Evolutionary conservation across 371 early-diverging fungal species (phyloP), one percentile per base, ranked within the genome.

Genomic region (Syncephalis plumigaleata): DNA sequence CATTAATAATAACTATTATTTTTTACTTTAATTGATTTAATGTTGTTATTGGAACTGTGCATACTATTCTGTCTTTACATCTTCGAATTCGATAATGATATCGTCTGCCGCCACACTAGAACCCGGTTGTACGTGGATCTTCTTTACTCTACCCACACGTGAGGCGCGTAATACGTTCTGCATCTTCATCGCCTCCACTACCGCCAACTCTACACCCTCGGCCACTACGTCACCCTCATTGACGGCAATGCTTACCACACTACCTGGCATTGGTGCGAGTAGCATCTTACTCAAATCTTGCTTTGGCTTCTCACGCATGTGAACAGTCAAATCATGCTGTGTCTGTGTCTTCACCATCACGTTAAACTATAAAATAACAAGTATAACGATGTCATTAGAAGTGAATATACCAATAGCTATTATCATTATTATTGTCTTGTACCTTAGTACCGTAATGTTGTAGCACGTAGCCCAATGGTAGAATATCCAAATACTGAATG

Each of bases 111-210:
- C 70, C 7, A 96, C 95, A 17, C 76, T 72, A 37, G 66, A 67
- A 2, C 89, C 89, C 5, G 71, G 61, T 53, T 69, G 55, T 9
- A 90, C 85, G 54, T 69, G 58, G 15, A 96, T 73, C 27, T 75
- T 75, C 61, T 81, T 84, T 53, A 96, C 67, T 44, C 67, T 77
- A 42, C 92, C 94, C 3, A 69, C 75, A 7, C 75, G 69, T 4
- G 85, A 70, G 8, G 92, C 78, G 2, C 84, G 70, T 40, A 96
- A 58, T 5, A 92, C 85, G 54, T 96, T 92, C 54, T 94, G 91
- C 96, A 95, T 95, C 68, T 96, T 96, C 97, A 96, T 96, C 21
- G 97, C 97, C 64, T 96, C 97, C 3, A 96, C 85, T 0, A 91
- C 81, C 0, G 81, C 84, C 8, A 96, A 58, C 54, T 89, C 91